Percentiles rank a stretch among this genome's conserved stretches.
These are phyloP conservation scores for Fusarium mundagurra DNA, from an alignment of 2,329 filamentous ascomycete genomes.

Conservation along the genomic window DNA sequence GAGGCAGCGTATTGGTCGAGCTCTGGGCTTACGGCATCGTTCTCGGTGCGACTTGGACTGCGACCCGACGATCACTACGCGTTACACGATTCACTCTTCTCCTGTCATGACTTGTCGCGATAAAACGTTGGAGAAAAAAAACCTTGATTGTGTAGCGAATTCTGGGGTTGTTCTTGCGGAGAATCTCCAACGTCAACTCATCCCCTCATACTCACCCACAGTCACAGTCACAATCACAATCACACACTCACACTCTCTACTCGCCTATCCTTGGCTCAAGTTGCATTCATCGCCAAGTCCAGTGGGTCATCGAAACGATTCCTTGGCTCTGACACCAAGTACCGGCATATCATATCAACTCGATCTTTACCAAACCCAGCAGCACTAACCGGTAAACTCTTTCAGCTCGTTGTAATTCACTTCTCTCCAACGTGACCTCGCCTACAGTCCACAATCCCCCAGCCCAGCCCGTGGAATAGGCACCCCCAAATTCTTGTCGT, in stretches of 20 bases:
- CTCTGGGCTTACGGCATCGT: conserved; percentile 33
- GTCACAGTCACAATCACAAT: no score
- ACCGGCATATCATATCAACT: conserved; percentile 11
- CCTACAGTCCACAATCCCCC: not conserved
- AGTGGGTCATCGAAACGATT: conserved; percentile 16
- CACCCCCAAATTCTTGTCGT: not conserved
- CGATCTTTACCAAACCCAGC: not conserved
- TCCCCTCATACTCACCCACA: not conserved
- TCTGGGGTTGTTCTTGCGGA: conserved; percentile 18
- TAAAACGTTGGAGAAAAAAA: not conserved
- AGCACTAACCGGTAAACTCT: not conserved
- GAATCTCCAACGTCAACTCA: not conserved
- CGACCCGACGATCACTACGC: conserved; percentile 26
- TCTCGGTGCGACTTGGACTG: conserved; percentile 36
- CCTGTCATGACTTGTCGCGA: no score
- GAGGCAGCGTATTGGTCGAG: not conserved
- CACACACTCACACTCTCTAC: not conserved
- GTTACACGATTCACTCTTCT: not conserved
- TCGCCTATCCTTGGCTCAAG: not conserved
- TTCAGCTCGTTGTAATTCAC: not conserved
- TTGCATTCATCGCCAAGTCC: conserved; percentile 22
- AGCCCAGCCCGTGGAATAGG: not conserved
- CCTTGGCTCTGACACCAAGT: conserved; percentile 14
- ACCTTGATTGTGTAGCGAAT: conserved; percentile 28
- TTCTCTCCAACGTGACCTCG: not conserved